phyloP scores from a whole-genome alignment of 208 protist species.

The Wallacemonas collosoma region DNA sequence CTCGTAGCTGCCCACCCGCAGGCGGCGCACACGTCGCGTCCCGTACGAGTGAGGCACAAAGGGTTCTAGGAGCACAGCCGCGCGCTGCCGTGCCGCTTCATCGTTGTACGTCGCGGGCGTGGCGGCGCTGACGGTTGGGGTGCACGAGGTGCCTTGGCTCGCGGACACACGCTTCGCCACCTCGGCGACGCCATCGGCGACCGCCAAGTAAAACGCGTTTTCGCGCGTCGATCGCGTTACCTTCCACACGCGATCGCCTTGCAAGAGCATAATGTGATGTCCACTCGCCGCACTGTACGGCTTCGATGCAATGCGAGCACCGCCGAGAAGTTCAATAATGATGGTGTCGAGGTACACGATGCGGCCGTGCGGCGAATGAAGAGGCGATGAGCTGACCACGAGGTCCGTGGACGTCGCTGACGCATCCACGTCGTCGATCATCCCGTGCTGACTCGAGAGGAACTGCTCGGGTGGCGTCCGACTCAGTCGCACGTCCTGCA shows the following conservation, averaged over 20 bases:
- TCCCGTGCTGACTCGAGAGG: neutral
- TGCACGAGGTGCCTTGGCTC: neutral
- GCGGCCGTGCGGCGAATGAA: neutral
- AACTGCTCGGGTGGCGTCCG: too few species aligned
- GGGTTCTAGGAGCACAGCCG: conserved; percentile 20
- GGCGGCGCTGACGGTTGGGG: too few species aligned
- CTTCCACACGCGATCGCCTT: conserved; percentile 41
- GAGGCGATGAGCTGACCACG: neutral
- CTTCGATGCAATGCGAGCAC: conserved; percentile 17
- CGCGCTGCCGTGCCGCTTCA: conserved; percentile 8
- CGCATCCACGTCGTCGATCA: neutral
- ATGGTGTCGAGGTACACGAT: conserved; percentile 23
- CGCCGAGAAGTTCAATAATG: conserved; percentile 18
- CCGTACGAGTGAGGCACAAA: conserved; percentile 49
- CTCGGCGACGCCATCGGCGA: conserved; percentile 28
- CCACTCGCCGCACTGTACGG: conserved; percentile 33
- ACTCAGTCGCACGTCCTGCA: too few species aligned
- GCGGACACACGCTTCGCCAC: neutral
- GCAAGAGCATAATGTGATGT: conserved; percentile 36
- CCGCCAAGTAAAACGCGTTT: conserved; percentile 38
- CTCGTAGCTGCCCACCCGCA: conserved; percentile 21
- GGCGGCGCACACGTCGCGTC: conserved; percentile 23
- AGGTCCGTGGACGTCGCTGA: neutral
- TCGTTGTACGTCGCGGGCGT: neutral
- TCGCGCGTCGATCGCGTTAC: conserved; percentile 40